Conservation (phyloP, 495 filamentous ascomycete genomes). For the Beverwykella pulmonaria region DNA sequence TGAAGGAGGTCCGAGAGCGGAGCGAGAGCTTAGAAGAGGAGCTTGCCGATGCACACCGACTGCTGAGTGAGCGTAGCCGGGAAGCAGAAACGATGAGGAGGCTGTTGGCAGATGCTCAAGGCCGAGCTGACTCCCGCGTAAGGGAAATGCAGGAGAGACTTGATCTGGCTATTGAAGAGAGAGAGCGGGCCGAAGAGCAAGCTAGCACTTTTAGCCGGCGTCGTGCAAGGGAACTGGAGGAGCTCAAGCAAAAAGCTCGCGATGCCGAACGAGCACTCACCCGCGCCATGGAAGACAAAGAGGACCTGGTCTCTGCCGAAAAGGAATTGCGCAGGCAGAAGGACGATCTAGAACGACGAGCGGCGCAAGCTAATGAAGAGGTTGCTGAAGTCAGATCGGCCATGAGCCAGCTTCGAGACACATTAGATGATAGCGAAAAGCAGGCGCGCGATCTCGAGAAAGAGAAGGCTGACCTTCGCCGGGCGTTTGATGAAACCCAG, state of each 20-base stretch:
- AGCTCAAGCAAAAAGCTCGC: conserved; percentile 73
- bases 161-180: conserved; percentile 86
- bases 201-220: conserved; percentile 73
- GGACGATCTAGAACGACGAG: conserved; percentile 71
- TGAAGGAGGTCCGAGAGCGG: conserved; percentile 83
- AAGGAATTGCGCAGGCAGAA: conserved; percentile 72
- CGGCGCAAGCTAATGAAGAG: conserved; percentile 70
- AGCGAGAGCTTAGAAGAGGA: conserved; percentile 93
- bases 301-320: conserved; percentile 69
- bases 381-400: conserved; percentile 72
- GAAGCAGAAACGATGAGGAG: conserved; percentile 95
- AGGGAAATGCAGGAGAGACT: conserved; percentile 88
- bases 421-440: conserved; percentile 83
- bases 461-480: conserved; percentile 74
- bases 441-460: conserved; percentile 79
- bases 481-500: conserved; percentile 75
- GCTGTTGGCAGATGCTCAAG: conserved; percentile 82
- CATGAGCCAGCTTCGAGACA: conserved; percentile 75
- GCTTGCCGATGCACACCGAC: conserved; percentile 79
- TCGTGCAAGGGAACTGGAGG: conserved; percentile 81
- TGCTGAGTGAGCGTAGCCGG: conserved; percentile 88
- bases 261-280: conserved; percentile 79
- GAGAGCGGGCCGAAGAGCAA: conserved; percentile 91
- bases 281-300: conserved; percentile 65
- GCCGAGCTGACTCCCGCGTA: conserved; percentile 73